phyloP scores from a whole-genome alignment of 495 filamentous ascomycete species.

The Annulohypoxylon maeteangense region DNA sequence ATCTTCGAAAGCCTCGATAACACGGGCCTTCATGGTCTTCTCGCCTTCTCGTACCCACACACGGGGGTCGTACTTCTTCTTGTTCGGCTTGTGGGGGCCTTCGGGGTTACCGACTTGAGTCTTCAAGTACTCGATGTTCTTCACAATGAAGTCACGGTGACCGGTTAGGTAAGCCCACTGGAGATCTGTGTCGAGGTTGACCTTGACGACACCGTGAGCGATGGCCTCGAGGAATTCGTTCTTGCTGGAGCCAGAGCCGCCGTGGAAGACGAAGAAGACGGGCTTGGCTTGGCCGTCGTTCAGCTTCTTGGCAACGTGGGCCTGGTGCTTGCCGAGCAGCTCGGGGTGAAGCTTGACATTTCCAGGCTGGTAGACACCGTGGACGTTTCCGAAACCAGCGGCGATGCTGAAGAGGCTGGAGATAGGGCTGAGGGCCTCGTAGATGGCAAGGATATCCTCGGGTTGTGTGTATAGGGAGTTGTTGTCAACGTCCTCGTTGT shows the following conservation, averaged over 20 bases:
- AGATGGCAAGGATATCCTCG: constrained; percentile 91
- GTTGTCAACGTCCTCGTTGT: constrained; percentile 93
- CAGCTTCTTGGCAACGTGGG: constrained; percentile 80
- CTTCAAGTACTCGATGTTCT: constrained; percentile 94
- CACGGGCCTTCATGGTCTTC: constrained; percentile 91
- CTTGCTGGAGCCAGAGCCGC: constrained; percentile 90
- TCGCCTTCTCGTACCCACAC: constrained; percentile 95
- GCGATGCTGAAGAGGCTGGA: constrained; percentile 97
- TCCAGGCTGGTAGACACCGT: constrained; percentile 99
- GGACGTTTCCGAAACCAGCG: constrained; percentile 98
- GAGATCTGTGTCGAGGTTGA: constrained; percentile 92
- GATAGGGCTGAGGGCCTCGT: constrained; percentile 81
- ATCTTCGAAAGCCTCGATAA: constrained; percentile 83
- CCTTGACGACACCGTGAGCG: constrained; percentile 94
- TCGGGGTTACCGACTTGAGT: constrained; percentile 93
- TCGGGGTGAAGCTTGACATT: constrained; percentile 97
- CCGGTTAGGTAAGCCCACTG: constrained; percentile 89
- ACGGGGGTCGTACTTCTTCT: constrained; percentile 91
- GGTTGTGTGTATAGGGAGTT: constrained; percentile 97
- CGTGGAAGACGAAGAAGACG: constrained; percentile 99
- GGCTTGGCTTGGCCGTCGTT: constrained; percentile 74
- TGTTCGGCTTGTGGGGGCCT: constrained; percentile 96
- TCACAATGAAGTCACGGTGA: constrained; percentile 91
- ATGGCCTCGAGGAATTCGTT: constrained; percentile 89
- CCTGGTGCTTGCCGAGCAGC: constrained; percentile 93